A percentile compares a stretch with the other conserved stretches of the same genome.
Evolutionary conservation across 2,329 filamentous ascomycete genomes (phyloP).

Genomic region (Diplodia corticola): DNA sequence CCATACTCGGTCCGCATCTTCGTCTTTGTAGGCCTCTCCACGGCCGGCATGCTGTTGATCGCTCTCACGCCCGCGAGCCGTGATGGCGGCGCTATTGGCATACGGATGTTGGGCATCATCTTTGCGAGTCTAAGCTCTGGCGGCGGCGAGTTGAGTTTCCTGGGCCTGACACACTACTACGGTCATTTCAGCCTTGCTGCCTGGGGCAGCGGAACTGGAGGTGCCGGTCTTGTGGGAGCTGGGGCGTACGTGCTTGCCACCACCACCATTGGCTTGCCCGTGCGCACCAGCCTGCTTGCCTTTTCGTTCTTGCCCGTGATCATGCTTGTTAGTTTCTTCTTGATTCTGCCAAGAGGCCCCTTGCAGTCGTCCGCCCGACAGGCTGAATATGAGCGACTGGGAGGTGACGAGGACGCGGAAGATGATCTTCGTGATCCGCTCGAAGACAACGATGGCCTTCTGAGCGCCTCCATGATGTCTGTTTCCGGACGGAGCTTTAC

Average conservation of each 20-base stretch:
- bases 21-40: constrained; percentile 72
- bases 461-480: constrained; percentile 38
- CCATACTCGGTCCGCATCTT: constrained; percentile 76
- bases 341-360: constrained; percentile 69
- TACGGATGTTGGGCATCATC: constrained; percentile 80
- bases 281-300: constrained; percentile 71
- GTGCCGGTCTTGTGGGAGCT: constrained; percentile 81
- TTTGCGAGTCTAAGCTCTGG: constrained; percentile 84
- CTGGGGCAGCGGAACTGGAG: constrained; percentile 91
- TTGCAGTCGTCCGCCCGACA: constrained; percentile 53
- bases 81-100: constrained; percentile 61
- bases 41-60: constrained; percentile 85
- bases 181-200: constrained; percentile 82
- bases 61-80: constrained; percentile 70
- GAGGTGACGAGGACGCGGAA: constrained; percentile 42
- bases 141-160: constrained; percentile 84
- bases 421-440: constrained; percentile 28
- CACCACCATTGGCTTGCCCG: constrained; percentile 72
- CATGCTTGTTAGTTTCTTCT: constrained; percentile 86
- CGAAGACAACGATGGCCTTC: constrained; percentile 36
- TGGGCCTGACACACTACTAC: constrained; percentile 91
- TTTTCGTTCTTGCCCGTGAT: constrained; percentile 77
- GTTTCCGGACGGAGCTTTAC: constrained; percentile 33
- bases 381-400: constrained; percentile 56
- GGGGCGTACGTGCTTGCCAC: constrained; percentile 86